Conservation (phyloP, 2,329 filamentous ascomycete species). For the Hypoxylon sp. region DNA sequence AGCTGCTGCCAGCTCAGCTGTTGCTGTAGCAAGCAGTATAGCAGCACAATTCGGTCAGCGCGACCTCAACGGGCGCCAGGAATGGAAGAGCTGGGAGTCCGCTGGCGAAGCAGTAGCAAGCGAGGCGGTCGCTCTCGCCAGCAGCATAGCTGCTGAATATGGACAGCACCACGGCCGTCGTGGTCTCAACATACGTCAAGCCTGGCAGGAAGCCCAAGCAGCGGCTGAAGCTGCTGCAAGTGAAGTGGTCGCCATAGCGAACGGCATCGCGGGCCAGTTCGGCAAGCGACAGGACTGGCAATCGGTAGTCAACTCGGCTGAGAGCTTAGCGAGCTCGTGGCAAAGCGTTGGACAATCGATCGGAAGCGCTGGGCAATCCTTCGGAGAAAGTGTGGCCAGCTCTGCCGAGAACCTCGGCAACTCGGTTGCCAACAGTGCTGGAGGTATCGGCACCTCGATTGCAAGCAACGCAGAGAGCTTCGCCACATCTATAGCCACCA, state of each 20-base stretch:
- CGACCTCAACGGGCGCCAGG: conserved; percentile 1
- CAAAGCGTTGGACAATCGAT: conserved; percentile 33
- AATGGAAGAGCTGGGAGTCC: background rate
- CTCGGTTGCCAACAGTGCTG: conserved; percentile 25
- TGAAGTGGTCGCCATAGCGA: conserved; percentile 26
- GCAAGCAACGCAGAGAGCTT: conserved; percentile 29
- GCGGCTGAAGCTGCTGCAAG: conserved; percentile 26
- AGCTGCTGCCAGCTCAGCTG: conserved; percentile 25
- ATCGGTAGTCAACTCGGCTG: conserved; percentile 40
- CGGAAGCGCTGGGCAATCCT: conserved; percentile 23
- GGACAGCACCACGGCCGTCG: conserved; percentile 3
- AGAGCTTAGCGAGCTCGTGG: conserved; percentile 42
- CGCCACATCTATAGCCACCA: conserved; percentile 30
- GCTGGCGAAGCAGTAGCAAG: conserved; percentile 1
- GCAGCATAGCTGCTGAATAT: conserved; percentile 22
- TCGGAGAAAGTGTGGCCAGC: conserved; percentile 33
- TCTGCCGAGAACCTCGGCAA: conserved; percentile 30
- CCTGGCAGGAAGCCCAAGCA: conserved; percentile 18
- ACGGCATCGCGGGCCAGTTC: conserved; percentile 28
- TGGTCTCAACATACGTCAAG: conserved; percentile 20
- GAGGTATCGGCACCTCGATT: conserved; percentile 21
- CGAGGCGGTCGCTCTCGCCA: conserved; percentile 4
- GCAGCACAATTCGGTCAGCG: conserved; percentile 4
- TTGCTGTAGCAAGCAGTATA: conserved; percentile 28
- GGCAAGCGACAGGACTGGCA: conserved; percentile 43